phyloP scores from a whole-genome alignment of 2,329 filamentous ascomycete species.

The Myriosclerotinia duriaeana region DNA sequence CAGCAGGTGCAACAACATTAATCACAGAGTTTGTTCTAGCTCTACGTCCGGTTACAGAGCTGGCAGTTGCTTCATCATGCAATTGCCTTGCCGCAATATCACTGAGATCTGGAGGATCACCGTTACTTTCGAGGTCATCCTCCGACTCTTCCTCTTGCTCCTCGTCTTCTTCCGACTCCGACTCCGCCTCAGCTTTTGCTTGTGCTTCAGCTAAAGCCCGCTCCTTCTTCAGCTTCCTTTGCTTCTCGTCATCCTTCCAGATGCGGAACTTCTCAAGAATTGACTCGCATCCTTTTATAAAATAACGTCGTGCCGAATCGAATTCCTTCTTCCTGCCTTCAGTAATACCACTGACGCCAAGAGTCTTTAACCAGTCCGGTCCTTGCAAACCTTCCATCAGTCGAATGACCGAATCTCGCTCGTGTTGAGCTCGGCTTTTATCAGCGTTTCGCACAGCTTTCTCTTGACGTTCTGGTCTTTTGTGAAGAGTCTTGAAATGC shows the following conservation, averaged over 20 bases:
- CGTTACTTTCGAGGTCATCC: constrained; percentile 52
- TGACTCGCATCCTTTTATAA: constrained; percentile 76
- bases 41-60: constrained; percentile 32
- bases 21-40: constrained; percentile 26
- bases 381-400: constrained; percentile 80
- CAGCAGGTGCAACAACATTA: constrained; percentile 36
- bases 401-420: constrained; percentile 63
- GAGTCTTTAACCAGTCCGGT: constrained; percentile 87
- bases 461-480: constrained; percentile 59
- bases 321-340: constrained; percentile 84
- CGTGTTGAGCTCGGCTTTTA: constrained; percentile 64
- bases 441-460: constrained; percentile 63
- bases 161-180: constrained; percentile 24
- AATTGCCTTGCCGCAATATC: constrained; percentile 74
- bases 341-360: constrained; percentile 80
- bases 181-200: constrained; percentile 46
- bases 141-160: constrained; percentile 41
- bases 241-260: constrained; percentile 90
- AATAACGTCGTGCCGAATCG: constrained; percentile 80
- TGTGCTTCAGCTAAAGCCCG: constrained; percentile 53
- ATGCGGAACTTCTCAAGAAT: constrained; percentile 83
- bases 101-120: constrained; percentile 58
- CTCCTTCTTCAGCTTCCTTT: constrained; percentile 73
- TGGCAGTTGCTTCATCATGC: constrained; percentile 47
- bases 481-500: constrained; percentile 55